These are phyloP conservation scores for Candida maesae DNA, from an alignment of 805 yeast species.

Conservation along the genomic window DNA sequence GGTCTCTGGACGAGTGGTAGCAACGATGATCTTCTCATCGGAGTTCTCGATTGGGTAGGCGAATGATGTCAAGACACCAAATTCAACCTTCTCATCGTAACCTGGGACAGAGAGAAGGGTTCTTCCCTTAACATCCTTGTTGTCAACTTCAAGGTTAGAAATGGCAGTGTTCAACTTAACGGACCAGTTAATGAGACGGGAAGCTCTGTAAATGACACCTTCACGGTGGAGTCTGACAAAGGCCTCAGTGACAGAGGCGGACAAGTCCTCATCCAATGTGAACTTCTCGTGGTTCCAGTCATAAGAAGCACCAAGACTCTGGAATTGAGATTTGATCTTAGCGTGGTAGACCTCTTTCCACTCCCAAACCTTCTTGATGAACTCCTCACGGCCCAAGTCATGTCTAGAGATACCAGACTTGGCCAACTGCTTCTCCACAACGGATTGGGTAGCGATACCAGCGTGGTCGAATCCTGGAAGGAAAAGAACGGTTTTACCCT, in stretches of 20 bases:
- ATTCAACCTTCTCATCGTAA: slow-evolving; percentile 85
- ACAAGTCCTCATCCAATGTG: slow-evolving; percentile 76
- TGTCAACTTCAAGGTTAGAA: slow-evolving; percentile 94
- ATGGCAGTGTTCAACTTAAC: slow-evolving; percentile 91
- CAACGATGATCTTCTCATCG: slow-evolving; percentile 85
- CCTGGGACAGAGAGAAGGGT: slow-evolving; percentile 83
- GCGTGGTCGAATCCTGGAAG: slow-evolving; percentile 99
- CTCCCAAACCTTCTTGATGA: slow-evolving; percentile 88
- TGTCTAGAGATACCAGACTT: slow-evolving; percentile 86
- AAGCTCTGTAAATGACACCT: slow-evolving; percentile 91
- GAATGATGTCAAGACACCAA: slow-evolving; percentile 95
- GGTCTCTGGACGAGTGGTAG: slow-evolving; percentile 99
- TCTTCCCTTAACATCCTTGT: slow-evolving; percentile 81
- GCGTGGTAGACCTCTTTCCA: slow-evolving; percentile 95
- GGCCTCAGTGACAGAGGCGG: slow-evolving; percentile 83
- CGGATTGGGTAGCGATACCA: slow-evolving; percentile 98
- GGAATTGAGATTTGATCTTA: slow-evolving; percentile 80
- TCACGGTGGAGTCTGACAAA: slow-evolving; percentile 91
- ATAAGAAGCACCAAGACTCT: slow-evolving; percentile 91
- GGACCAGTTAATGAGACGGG: slow-evolving; percentile 94
- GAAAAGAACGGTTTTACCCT: slow-evolving; percentile 88
- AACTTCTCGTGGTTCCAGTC: slow-evolving; percentile 96
- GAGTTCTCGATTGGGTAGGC: slow-evolving; percentile 85
- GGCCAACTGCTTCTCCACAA: slow-evolving; percentile 90
- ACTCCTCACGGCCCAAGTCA: slow-evolving; percentile 90